These are phyloP conservation scores for Pseudozyma sp. DNA, from an alignment of 1,284 basidiomycete species.

Conservation along the genomic window DNA sequence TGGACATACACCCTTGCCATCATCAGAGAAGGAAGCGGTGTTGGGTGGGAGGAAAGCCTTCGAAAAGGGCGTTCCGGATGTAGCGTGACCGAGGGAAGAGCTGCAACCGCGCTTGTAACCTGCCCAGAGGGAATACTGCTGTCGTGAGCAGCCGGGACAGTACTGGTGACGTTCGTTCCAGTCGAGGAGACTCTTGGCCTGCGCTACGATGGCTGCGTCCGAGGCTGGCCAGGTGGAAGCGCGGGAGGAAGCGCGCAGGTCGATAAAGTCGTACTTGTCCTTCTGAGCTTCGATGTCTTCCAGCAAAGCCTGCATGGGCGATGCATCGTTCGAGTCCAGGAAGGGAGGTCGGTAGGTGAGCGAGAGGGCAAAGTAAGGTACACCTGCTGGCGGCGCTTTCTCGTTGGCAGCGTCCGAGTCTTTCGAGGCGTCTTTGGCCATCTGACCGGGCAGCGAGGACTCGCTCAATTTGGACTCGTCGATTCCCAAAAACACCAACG, in stretches of 20 bases:
- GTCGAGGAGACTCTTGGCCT: constrained; percentile 60
- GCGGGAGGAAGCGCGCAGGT: constrained; percentile 55
- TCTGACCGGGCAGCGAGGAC: constrained; percentile 43
- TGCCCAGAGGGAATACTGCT: constrained; percentile 88
- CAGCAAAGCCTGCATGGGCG: constrained; percentile 40
- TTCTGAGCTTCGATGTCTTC: constrained; percentile 18
- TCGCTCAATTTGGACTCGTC: constrained; percentile 36
- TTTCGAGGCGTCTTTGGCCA: constrained; percentile 22
- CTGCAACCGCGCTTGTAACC: constrained; percentile 91
- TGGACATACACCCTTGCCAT: constrained; percentile 42
- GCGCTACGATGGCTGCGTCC: constrained; percentile 61
- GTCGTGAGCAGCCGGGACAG: constrained; percentile 86
- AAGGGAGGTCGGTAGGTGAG: constrained; percentile 50
- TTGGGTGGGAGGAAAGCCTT: constrained; percentile 14
- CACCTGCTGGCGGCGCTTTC: constrained; percentile 42
- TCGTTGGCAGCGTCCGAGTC: constrained; percentile 11
- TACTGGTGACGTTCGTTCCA: constrained; percentile 74
- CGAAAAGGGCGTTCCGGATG: constrained; percentile 11
- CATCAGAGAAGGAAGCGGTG: constrained; percentile 26
- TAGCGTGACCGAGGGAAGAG: constrained; percentile 53
- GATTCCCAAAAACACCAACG: constrained; percentile 63
- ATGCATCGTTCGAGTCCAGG: not conserved
- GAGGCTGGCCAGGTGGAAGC: constrained; percentile 42
- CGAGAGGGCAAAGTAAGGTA: constrained; percentile 65
- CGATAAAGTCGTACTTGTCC: constrained; percentile 56